A percentile compares a stretch with the other conserved stretches of the same genome.
phyloP scores from a whole-genome alignment of 129 eudicot species.

The Lactuca saligna region DNA sequence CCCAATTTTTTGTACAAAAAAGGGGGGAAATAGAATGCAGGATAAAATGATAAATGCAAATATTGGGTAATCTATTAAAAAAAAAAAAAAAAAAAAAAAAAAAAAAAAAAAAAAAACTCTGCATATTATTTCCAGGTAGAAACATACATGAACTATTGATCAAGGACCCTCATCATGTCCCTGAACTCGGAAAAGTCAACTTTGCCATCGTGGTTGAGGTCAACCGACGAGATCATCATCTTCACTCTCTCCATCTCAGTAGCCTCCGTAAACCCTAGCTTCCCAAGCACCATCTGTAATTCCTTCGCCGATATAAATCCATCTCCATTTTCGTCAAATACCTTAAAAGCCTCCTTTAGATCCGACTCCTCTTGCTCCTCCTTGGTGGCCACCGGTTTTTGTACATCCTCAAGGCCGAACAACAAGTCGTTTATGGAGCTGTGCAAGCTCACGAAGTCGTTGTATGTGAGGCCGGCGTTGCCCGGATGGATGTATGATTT shows the following conservation, averaged over 20 bases:
- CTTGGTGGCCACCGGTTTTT: background rate
- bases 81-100: too few relatives aligned
- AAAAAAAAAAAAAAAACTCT: too few relatives aligned
- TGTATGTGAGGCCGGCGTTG: slow-evolving; percentile 52
- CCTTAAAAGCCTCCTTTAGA: slow-evolving; percentile 70
- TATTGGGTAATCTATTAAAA: background rate
- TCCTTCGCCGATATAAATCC: slow-evolving; percentile 80
- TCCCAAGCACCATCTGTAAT: slow-evolving; percentile 60
- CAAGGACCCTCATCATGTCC: slow-evolving; percentile 62
- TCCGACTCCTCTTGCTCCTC: slow-evolving; percentile 53
- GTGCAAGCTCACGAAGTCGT: slow-evolving; percentile 60
- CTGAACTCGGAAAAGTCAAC: slow-evolving; percentile 77
- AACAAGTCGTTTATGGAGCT: slow-evolving; percentile 46
- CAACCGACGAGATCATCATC: slow-evolving; percentile 77
- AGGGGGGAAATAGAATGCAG: background rate
- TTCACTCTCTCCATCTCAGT: slow-evolving; percentile 55
- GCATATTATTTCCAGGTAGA: background rate
- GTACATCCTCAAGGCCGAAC: slow-evolving; percentile 21
- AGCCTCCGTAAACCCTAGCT: slow-evolving; percentile 60
- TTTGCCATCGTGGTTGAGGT: slow-evolving; percentile 58
- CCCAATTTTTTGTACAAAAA: too few relatives aligned
- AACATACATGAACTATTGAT: background rate
- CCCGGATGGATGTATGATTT: slow-evolving; percentile 45
- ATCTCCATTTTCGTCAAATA: slow-evolving; percentile 73
- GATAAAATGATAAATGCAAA: background rate